Percentiles rank a stretch among this genome's conserved stretches.
These are phyloP conservation scores for Globisporangium nagaii DNA, from an alignment of 352 stramenopile species.

Conservation along the genomic window DNA sequence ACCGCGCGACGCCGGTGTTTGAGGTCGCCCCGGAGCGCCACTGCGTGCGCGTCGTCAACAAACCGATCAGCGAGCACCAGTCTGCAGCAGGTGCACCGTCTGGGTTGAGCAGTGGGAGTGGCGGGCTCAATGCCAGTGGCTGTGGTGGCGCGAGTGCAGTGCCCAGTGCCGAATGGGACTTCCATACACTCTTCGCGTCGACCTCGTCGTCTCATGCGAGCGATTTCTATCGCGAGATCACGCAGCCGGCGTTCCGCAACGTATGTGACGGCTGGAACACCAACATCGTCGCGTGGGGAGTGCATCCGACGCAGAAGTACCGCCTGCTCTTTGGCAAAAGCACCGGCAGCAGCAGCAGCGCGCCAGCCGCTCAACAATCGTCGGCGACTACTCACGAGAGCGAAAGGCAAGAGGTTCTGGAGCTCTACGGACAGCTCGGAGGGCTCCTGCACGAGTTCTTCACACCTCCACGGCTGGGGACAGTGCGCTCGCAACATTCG, in stretches of 20 bases:
- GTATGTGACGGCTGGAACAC: constrained; percentile 51
- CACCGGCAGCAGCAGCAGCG: constrained; percentile 14
- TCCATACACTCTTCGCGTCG: constrained; percentile 57
- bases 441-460: constrained; percentile 52
- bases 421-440: constrained; percentile 53
- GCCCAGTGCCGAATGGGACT: constrained; percentile 44
- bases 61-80: constrained; percentile 13
- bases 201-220: constrained; percentile 24
- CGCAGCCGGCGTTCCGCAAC: constrained; percentile 33
- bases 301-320: constrained; percentile 72
- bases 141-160: background rate
- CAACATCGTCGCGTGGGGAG: constrained; percentile 56
- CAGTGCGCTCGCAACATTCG: constrained; percentile 2
- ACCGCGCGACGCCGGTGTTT: constrained; percentile 56
- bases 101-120: background rate
- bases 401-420: constrained; percentile 37
- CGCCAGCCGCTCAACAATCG: background rate
- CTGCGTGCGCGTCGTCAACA: constrained; percentile 41
- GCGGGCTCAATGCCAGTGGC: background rate
- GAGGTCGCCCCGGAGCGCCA: constrained; percentile 38
- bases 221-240: constrained; percentile 59
- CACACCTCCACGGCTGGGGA: background rate
- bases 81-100: background rate
- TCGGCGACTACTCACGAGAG: background rate
- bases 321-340: constrained; percentile 63